phyloP scores from a whole-genome alignment of 768 basidiomycete species.

The Pleurotus cornucopiae region DNA sequence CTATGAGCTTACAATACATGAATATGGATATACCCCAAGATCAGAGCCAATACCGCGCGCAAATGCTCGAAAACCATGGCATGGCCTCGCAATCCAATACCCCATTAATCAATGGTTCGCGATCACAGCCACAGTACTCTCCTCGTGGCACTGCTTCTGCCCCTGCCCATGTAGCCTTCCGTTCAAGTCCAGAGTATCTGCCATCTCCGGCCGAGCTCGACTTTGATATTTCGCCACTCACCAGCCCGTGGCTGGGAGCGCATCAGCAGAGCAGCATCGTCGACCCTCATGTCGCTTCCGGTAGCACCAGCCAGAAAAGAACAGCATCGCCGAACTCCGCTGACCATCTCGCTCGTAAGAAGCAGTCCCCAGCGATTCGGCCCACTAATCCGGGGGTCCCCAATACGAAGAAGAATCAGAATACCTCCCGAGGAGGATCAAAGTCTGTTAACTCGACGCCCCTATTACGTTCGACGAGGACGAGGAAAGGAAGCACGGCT shows the following conservation, averaged over 20 bases:
- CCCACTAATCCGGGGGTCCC: constrained; percentile 24
- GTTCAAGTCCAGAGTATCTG: constrained; percentile 31
- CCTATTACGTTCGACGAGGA: constrained; percentile 41
- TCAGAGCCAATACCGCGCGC: constrained; percentile 11
- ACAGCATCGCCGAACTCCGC: constrained; percentile 55
- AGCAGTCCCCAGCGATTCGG: constrained; percentile 46
- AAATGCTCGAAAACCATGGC: constrained; percentile 11
- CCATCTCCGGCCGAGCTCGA: constrained; percentile 53
- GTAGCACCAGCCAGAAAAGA: constrained; percentile 37
- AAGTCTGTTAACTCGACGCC: constrained; percentile 62
- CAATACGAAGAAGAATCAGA: constrained; percentile 20
- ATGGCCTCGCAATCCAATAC: constrained; percentile 18
- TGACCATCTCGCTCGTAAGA: constrained; percentile 50
- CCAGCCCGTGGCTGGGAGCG: constrained; percentile 77
- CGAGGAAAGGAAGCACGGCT: constrained; percentile 36
- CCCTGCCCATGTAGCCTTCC: constrained; percentile 72
- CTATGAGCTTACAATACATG: constrained; percentile 47
- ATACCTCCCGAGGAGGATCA: constrained; percentile 23
- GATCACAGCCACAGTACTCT: constrained; percentile 18
- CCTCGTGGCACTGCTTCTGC: constrained; percentile 55
- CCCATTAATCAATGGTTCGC: constrained; percentile 10
- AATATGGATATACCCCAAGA: constrained; percentile 18
- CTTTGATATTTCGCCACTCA: constrained; percentile 73
- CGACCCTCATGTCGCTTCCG: constrained; percentile 14
- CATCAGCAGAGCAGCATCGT: constrained; percentile 29